Evolutionary conservation across 106 monocot species (phyloP).

Genomic region (Amphibolis antarctica): DNA sequence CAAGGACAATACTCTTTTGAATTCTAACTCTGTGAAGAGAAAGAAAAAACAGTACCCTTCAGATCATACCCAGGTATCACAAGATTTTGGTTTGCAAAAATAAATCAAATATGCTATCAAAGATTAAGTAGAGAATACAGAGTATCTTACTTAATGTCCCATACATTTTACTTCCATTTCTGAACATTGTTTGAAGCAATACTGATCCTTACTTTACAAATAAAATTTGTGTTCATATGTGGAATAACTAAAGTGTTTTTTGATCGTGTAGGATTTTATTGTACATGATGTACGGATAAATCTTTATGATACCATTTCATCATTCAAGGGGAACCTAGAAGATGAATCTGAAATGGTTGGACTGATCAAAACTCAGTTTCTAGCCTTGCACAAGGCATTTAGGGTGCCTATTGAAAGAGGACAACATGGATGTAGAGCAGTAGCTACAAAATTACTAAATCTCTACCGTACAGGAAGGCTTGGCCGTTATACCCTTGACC

Average conservation of each 20-base stretch:
- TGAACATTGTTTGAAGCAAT: too few relatives aligned
- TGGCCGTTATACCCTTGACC: constrained; percentile 67
- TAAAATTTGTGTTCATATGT: too few relatives aligned
- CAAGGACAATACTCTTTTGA: not conserved
- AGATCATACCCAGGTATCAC: constrained; percentile 76
- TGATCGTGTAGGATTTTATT: constrained; percentile 46
- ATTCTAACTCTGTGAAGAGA: not conserved
- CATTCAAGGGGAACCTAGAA: constrained; percentile 21
- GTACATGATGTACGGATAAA: constrained; percentile 56
- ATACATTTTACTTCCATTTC: too few relatives aligned
- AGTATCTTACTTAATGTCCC: too few relatives aligned
- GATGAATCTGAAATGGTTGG: constrained; percentile 36
- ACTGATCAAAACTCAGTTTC: constrained; percentile 46
- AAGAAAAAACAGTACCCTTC: constrained; percentile 44
- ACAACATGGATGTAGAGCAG: constrained; percentile 27
- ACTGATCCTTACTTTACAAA: too few relatives aligned
- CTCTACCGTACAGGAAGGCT: constrained; percentile 86
- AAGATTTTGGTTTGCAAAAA: not conserved
- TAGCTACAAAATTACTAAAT: constrained; percentile 67
- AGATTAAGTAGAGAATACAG: too few relatives aligned
- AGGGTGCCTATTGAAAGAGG: constrained; percentile 20
- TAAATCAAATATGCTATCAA: too few relatives aligned
- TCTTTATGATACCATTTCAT: constrained; percentile 41
- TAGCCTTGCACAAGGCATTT: constrained; percentile 42
- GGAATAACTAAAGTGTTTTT: not conserved